Percentiles rank a stretch among this genome's conserved stretches.
These are phyloP conservation scores for Poronia punctata DNA, from an alignment of 495 filamentous ascomycete genomes.

Conservation along the genomic window DNA sequence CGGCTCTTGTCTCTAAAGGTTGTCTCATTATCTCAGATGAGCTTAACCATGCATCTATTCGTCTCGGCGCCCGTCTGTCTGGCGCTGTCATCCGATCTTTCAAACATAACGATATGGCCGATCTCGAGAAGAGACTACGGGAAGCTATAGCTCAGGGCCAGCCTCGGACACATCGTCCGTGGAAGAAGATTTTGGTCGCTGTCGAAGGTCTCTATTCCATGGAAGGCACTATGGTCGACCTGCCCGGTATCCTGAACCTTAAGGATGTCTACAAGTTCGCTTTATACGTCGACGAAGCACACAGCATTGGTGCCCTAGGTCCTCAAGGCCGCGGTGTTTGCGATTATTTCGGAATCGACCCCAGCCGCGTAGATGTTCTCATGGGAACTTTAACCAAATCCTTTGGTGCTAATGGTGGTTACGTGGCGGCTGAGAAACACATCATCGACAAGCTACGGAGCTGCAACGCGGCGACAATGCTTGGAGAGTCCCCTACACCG, in stretches of 20 bases:
- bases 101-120: slow-evolving; percentile 92
- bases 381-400: slow-evolving; percentile 99
- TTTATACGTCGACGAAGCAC: slow-evolving; percentile 92
- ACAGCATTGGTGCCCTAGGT: slow-evolving; percentile 91
- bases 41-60: slow-evolving; percentile 94
- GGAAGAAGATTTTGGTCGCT: slow-evolving; percentile 97
- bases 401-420: slow-evolving; percentile 96
- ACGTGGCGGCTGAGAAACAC: slow-evolving; percentile 81
- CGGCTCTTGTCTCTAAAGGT: slow-evolving; percentile 83
- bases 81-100: slow-evolving; percentile 92
- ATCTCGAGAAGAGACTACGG: slow-evolving; percentile 75
- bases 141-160: slow-evolving; percentile 94
- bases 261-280: slow-evolving; percentile 96
- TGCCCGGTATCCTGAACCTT: slow-evolving; percentile 75
- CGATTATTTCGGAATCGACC: slow-evolving; percentile 91
- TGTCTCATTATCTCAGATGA: slow-evolving; percentile 93
- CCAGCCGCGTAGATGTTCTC: slow-evolving; percentile 83
- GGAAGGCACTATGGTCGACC: slow-evolving; percentile 97
- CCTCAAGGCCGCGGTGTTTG: slow-evolving; percentile 86
- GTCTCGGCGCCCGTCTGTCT: slow-evolving; percentile 87
- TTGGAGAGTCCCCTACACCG: slow-evolving; percentile 81
- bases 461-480: slow-evolving; percentile 79
- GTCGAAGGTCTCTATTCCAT: slow-evolving; percentile 98
- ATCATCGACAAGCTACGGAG: slow-evolving; percentile 86
- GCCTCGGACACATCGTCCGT: slow-evolving; percentile 91